phyloP scores from a whole-genome alignment of 441 rosid genomes.

The Capsella rubella region DNA sequence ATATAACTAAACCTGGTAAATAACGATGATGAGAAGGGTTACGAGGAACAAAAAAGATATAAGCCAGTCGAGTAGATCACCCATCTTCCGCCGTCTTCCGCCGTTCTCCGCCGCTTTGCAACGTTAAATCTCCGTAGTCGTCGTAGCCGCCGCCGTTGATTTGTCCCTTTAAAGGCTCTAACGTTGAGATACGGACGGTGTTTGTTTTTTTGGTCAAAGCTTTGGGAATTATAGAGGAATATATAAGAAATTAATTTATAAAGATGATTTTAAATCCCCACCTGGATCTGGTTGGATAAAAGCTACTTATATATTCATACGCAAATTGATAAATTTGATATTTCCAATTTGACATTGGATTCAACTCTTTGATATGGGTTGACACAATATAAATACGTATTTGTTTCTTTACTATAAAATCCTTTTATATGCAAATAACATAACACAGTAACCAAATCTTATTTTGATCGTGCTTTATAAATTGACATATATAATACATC shows the following conservation, averaged over 20 bases:
- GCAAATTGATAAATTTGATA: constrained; percentile 12
- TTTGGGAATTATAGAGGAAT: constrained; percentile 19
- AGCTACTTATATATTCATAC: constrained; percentile 21
- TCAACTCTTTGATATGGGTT: constrained; percentile 30
- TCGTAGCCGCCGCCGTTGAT: constrained; percentile 5
- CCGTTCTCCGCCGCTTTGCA: constrained; percentile 3
- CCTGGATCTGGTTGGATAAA: constrained; percentile 44
- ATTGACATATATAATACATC: too few relatives aligned
- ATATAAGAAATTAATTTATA: background rate
- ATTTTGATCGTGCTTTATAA: too few relatives aligned
- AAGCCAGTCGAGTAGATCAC: constrained; percentile 79
- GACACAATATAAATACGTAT: background rate
- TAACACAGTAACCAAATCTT: too few relatives aligned
- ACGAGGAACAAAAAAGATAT: constrained; percentile 77
- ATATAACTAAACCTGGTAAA: constrained; percentile 61
- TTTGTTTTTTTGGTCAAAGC: constrained; percentile 35
- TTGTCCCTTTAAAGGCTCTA: background rate
- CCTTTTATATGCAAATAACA: too few relatives aligned
- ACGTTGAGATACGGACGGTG: background rate
- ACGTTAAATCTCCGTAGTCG: too few relatives aligned
- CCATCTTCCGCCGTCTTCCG: constrained; percentile 55
- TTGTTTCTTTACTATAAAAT: too few relatives aligned
- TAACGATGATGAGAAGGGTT: constrained; percentile 68
- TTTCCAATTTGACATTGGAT: constrained; percentile 20
- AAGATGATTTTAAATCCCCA: constrained; percentile 21